Base-by-base conservation (phyloP, 495 filamentous ascomycete species). In the Venustampulla echinocandica region DNA sequence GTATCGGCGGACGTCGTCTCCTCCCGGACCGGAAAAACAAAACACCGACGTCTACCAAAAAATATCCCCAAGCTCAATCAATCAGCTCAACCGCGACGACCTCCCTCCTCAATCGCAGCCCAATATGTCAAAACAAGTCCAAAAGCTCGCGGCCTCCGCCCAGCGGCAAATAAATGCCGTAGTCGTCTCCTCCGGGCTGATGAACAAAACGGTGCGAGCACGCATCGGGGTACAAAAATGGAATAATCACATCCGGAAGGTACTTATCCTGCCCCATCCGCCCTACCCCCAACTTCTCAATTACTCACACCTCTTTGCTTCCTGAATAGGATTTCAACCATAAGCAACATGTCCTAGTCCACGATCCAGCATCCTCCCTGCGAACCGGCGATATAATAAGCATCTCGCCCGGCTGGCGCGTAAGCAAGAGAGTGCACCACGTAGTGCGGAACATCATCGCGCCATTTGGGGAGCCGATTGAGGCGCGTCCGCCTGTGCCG, bases 321-420 rank as follows among this genome's bases (percentile, higher is more conserved):
- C 10, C 25, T 15, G 34, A 46, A 1, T 40, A 77, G 74, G 63
- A 64, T 59, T 76, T 75, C 57, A 64, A 73, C 53, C 50, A 62
- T 13, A 66, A 65, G 5, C 55, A 62, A 25, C 65, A 63, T 42
- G 62, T 70, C 63, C 72, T 89, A 25, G 85, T 90, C 13, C 76
- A 85, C 60, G 87, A 93, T 68, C 87, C 86, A 5, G 64, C 61
- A 58, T 76, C 81, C 68, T 87, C 84, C 11, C 69, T 87, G 40
- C 76, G 81, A 44, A 68, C 73, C 38, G 87, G 87, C 57, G 87
- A 93, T 63, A 76, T 90, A 11, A 79, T 93, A n/a, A 76, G 80
- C 61, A 84, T 92, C 59, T 75, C 75, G 17, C 74, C 80, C 17
- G 81, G 81, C 33, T 80, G 67, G 58, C 76, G 80, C 13, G 72